These are phyloP conservation scores for Acer campestre DNA, from an alignment of 345 rosid genomes.

Conservation along the genomic window DNA sequence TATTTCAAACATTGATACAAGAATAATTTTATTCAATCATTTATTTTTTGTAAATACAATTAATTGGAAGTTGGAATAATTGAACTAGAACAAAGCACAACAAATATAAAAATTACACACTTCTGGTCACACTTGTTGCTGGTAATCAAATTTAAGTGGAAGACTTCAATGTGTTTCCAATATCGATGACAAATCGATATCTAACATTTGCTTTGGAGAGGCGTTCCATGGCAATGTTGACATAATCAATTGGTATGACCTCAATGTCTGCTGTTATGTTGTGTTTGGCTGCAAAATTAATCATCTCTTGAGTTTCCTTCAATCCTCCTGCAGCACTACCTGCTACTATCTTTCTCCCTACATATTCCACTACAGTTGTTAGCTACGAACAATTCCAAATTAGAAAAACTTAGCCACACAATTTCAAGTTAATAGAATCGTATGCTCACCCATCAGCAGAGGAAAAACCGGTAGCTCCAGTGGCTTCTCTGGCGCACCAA, in stretches of 20 bases:
- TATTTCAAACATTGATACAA: too few species aligned
- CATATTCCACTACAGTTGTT: background rate
- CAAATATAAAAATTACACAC: too few species aligned
- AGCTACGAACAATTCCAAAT: background rate
- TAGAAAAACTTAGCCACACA: background rate
- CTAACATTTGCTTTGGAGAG: conserved; percentile 34
- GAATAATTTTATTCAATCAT: too few species aligned
- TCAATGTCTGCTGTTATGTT: conserved; percentile 36
- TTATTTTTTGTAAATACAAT: too few species aligned
- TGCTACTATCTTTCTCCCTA: conserved; percentile 31
- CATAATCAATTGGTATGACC: conserved; percentile 39
- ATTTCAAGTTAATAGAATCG: background rate
- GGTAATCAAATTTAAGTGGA: background rate
- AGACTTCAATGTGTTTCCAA: conserved; percentile 31
- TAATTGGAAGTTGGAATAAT: too few species aligned
- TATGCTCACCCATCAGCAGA: conserved; percentile 31
- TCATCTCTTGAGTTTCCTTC: conserved; percentile 51
- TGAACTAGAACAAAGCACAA: too few species aligned
- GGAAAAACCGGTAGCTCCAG: conserved; percentile 45
- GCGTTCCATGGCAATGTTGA: conserved; percentile 46
- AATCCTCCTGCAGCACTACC: conserved; percentile 47
- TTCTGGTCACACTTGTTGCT: background rate
- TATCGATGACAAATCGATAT: conserved; percentile 46
- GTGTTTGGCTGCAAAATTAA: conserved; percentile 44
- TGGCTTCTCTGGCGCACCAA: conserved; percentile 56